Base-by-base conservation (phyloP, 495 filamentous ascomycete species). In the Penicillium taxi region DNA sequence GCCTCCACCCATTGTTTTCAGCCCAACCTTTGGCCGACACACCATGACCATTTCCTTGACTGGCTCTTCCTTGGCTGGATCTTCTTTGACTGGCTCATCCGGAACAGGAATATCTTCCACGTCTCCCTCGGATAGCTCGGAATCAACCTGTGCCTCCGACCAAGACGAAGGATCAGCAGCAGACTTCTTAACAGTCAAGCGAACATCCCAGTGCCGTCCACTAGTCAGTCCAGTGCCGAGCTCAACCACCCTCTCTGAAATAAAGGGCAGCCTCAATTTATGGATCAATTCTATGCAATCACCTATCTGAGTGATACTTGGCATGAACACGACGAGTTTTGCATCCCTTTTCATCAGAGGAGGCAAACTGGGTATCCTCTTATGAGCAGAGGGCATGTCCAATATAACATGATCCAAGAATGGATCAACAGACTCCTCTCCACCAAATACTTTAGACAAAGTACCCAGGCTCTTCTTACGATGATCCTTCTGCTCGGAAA, bases 231-330 rank as follows among this genome's bases (percentile, higher is more conserved):
- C 66, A 1, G 56, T 45, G 0, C 78, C 81, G 12, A 87, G 61
- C 53, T 89, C 84, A 11, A 87, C 45, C 2, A 79, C 75, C 42
- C 60, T 64, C 28, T 85, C 80, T 35, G 80, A 59, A 4, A 71
- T 55, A 18, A 85, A 63, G 1, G 73, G 72, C 26, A 84, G 41
- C 12, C 47, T 60, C 13, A 72, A 45, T 8, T 61, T 45, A 26
- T 64, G 73, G 21, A 82, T 70, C 9, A 59, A 32, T 33, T 72
- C 60, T 26, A 86, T 56, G 33, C 74, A 77, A 1, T 72, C 64
- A 23, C 65, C 72, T 39, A 89, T 82, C 58, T 89, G 85, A 5
- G 81, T 86, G 39, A 90, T 75, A 43, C 75, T 84, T 2, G 84
- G 84, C 55, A 74, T 77, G 53, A 84, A 90, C 12, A 84, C 74